Percentiles rank a stretch among this genome's conserved stretches.
Evolutionary conservation across 371 early-diverging fungal genomes (phyloP).

Genomic region (Nematocida minor): DNA sequence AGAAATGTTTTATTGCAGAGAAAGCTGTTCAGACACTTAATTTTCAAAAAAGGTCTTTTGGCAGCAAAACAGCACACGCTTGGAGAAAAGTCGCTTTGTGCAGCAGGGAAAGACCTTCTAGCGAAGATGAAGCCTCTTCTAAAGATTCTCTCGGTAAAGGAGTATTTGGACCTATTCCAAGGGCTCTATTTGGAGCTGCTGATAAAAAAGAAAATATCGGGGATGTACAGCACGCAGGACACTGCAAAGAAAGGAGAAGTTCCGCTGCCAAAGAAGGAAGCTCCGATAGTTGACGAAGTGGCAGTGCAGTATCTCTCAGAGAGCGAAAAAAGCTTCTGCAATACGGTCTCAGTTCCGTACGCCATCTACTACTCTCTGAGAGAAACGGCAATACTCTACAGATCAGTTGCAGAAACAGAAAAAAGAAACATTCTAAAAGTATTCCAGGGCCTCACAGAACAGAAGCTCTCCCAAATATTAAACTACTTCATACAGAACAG

Average conservation of each 20-base stretch:
- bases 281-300: not conserved
- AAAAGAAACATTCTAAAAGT: not conserved
- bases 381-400: conserved; percentile 18
- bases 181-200: conserved; percentile 26
- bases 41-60: conserved; percentile 75
- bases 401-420: conserved; percentile 1
- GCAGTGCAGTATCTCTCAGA: not conserved
- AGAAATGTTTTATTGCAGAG: conserved; percentile 76
- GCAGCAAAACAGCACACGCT: conserved; percentile 70
- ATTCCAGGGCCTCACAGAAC: conserved; percentile 40
- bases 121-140: conserved; percentile 36
- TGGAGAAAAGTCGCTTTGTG: conserved; percentile 17
- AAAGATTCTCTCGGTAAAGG: conserved; percentile 26
- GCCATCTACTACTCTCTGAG: conserved; percentile 10
- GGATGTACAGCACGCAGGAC: not conserved
- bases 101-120: conserved; percentile 37
- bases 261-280: not conserved
- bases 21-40: conserved; percentile 73
- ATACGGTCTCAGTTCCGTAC: not conserved
- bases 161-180: conserved; percentile 14
- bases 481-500: conserved; percentile 30
- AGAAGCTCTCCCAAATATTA: conserved; percentile 14
- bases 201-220: conserved; percentile 21
- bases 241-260: not conserved
- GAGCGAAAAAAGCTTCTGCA: conserved; percentile 25